Evolutionary conservation across 805 yeast genomes (phyloP), one percentile per base, ranked within the genome.

Genomic region (Lipomyces anomalus): DNA sequence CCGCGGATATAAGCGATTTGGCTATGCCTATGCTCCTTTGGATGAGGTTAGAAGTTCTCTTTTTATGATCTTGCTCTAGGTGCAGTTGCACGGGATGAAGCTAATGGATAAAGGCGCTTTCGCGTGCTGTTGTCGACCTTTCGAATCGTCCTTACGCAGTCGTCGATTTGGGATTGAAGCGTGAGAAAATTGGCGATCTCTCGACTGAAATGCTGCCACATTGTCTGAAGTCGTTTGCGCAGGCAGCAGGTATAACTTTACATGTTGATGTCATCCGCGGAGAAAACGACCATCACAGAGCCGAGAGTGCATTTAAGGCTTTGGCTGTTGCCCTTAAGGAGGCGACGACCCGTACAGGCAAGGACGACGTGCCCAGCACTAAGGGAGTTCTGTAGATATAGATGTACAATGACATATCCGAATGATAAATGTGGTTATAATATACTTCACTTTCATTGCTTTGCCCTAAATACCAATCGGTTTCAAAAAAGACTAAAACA

Each of bases 131-230:
- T n/a, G 87, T 92, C 6, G 98, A 92, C 61, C 71, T 92, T 49
- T 85, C 95, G 16, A 88, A 88, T 64, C 75, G 98, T 57, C 97
- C 98, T 1, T 89, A 68, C 66, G 94, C 96, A 0, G 92, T 86
- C 16, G 73, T 88, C 33, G 95, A 92, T 32, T 71, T 92, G 49
- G 96, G 95, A 0, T 74, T 92, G 60, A 84, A 82, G 66, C 75
- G 98, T 54, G 98, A 92, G 64, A 88, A 82, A 63, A 80, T 92
- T 57, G 98, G 98, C 43, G 95, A 85, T 60, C 73, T 92, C 42
- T 78, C 88, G 30, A 79, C 92, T 60, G 98, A 92, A 68, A 92
- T 92, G 98, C 83, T 92, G 53, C 97, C 97, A n/a, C 98, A 92
- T 65, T 89, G 92, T 39, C 63, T 92, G 51, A 95, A 88, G 65